Conservation (phyloP, 129 eudicot genomes). For the Mikania micrantha region DNA sequence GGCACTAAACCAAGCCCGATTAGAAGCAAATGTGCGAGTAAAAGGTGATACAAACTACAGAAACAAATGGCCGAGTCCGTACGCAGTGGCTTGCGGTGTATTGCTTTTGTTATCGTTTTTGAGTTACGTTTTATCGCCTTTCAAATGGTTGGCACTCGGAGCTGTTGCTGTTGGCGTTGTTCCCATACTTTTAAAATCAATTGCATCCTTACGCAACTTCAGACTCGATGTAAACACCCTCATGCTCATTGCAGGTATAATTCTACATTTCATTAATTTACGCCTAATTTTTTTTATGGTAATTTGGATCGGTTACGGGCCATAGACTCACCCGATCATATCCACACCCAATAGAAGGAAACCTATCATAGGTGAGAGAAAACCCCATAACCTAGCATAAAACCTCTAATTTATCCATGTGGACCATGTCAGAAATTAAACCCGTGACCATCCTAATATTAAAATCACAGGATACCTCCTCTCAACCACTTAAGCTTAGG, state of each 20-base stretch:
- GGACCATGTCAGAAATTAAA: too few relatives aligned
- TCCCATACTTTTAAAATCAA: conserved; percentile 46
- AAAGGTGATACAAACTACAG: conserved; percentile 34
- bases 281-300: too few relatives aligned
- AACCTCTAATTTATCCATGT: too few relatives aligned
- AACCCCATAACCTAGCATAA: too few relatives aligned
- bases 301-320: too few relatives aligned
- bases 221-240: conserved; percentile 64
- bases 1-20: conserved; percentile 63
- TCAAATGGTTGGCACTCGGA: conserved; percentile 59
- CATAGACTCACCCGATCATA: too few relatives aligned
- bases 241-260: conserved; percentile 64
- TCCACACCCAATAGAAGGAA: too few relatives aligned
- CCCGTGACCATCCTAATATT: too few relatives aligned
- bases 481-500: too few relatives aligned
- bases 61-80: conserved; percentile 84
- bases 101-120: conserved; percentile 55
- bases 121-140: conserved; percentile 47
- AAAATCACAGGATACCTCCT: too few relatives aligned
- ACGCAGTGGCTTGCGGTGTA: conserved; percentile 47
- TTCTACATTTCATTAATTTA: too few relatives aligned
- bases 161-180: conserved; percentile 58
- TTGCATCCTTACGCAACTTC: conserved; percentile 42
- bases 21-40: conserved; percentile 64
- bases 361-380: too few relatives aligned